Percentiles rank a stretch among this genome's conserved stretches.
Conservation (phyloP, 768 basidiomycete species). For the Hortiboletus campestris region DNA sequence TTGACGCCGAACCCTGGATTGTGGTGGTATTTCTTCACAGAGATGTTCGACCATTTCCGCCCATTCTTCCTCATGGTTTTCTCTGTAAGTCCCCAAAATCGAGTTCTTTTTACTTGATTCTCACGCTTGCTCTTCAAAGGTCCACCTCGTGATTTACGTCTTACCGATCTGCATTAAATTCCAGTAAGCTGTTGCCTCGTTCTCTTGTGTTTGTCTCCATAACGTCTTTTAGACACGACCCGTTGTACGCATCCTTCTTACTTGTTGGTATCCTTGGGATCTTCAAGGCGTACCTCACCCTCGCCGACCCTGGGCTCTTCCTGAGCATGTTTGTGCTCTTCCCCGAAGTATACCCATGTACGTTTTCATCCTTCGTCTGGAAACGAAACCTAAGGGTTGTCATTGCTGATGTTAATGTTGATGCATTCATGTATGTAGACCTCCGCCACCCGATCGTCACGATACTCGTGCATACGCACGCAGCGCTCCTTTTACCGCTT, state of each 20-base stretch:
- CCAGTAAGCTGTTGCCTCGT: slow-evolving; percentile 46
- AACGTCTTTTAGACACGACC: slow-evolving; percentile 61
- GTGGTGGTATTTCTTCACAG: slow-evolving; percentile 99
- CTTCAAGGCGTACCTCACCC: slow-evolving; percentile 90
- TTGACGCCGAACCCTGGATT: slow-evolving; percentile 91
- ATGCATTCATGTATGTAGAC: slow-evolving; percentile 44
- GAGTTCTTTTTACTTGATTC: not conserved
- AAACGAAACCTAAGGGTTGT: not conserved
- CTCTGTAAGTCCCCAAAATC: slow-evolving; percentile 52
- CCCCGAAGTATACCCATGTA: slow-evolving; percentile 81
- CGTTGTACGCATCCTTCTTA: slow-evolving; percentile 75
- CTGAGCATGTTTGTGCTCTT: slow-evolving; percentile 77
- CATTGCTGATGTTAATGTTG: not conserved
- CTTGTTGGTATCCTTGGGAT: slow-evolving; percentile 73
- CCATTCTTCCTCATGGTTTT: slow-evolving; percentile 95
- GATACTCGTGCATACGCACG: slow-evolving; percentile 76
- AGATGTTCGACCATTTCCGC: slow-evolving; percentile 98
- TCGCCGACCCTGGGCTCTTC: slow-evolving; percentile 88
- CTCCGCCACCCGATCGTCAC: slow-evolving; percentile 85
- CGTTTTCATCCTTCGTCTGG: slow-evolving; percentile 33
- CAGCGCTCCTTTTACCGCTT: slow-evolving; percentile 81
- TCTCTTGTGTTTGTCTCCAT: not conserved
- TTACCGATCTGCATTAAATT: slow-evolving; percentile 87
- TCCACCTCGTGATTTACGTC: slow-evolving; percentile 81
- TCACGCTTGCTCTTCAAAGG: slow-evolving; percentile 38